A percentile compares a stretch with the other conserved stretches of the same genome.
Evolutionary conservation across 768 basidiomycete genomes (phyloP).

Genomic region (Symmetrospora coprosmae): DNA sequence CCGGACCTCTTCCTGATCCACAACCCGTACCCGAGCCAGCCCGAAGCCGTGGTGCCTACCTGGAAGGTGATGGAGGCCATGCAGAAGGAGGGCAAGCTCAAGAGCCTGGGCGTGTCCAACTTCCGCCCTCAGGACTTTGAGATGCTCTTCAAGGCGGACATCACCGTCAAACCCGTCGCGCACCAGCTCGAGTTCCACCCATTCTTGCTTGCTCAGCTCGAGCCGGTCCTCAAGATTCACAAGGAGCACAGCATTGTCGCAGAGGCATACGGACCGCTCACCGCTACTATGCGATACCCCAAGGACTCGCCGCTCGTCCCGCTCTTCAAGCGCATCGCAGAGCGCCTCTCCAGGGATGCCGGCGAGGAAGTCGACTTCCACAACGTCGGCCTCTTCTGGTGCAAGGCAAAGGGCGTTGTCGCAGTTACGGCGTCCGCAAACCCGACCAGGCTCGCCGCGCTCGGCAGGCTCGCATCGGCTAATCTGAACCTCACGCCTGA

Average conservation of each 20-base stretch:
- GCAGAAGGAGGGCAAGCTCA: conserved; percentile 34
- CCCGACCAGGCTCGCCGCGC: conserved; percentile 18
- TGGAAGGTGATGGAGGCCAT: conserved; percentile 30
- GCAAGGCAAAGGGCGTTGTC: conserved; percentile 32
- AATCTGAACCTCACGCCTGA: conserved; percentile 32
- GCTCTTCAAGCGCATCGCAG: conserved; percentile 32
- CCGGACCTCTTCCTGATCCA: conserved; percentile 36
- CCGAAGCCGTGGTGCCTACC: conserved; percentile 27
- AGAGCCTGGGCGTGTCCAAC: conserved; percentile 35
- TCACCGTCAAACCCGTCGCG: conserved; percentile 35
- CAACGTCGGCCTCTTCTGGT: conserved; percentile 35
- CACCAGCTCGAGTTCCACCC: conserved; percentile 38
- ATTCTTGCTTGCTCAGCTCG: conserved; percentile 33
- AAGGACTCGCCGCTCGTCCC: conserved; percentile 33
- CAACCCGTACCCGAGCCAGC: conserved; percentile 22
- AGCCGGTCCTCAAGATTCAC: conserved; percentile 32
- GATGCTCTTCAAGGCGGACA: conserved; percentile 29
- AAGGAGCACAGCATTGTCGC: conserved; percentile 33
- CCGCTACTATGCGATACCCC: conserved; percentile 33
- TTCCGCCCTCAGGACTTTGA: conserved; percentile 36
- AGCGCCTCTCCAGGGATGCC: conserved; percentile 26
- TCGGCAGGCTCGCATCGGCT: conserved; percentile 18
- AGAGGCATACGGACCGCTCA: conserved; percentile 34
- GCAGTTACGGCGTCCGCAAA: conserved; percentile 33
- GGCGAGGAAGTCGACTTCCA: conserved; percentile 31